phyloP scores from a whole-genome alignment of 2,329 filamentous ascomycete genomes.

The Cordyceps farinosa region DNA sequence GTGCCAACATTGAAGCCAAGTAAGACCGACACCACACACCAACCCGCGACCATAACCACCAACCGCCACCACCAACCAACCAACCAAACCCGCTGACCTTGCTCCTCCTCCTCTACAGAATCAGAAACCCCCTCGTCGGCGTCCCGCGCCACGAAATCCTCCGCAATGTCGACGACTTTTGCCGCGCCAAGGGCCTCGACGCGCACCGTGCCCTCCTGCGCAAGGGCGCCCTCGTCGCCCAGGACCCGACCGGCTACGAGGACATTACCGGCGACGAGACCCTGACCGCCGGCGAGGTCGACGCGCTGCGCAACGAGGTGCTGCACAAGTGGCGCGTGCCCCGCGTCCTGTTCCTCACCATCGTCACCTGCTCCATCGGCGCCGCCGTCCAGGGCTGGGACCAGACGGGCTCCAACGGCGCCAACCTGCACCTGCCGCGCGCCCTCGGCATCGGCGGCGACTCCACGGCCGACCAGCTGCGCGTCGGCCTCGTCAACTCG shows the following conservation, averaged over 20 bases:
- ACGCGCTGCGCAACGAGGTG: slow-evolving; percentile 57
- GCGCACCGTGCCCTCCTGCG: slow-evolving; percentile 57
- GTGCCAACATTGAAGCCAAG: slow-evolving; percentile 45
- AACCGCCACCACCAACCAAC: no score
- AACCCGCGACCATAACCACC: no score
- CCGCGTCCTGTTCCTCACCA: slow-evolving; percentile 60
- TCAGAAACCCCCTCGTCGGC: slow-evolving; percentile 49
- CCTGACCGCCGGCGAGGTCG: slow-evolving; percentile 57
- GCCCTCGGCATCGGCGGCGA: slow-evolving; percentile 43
- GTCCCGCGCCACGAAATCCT: slow-evolving; percentile 50
- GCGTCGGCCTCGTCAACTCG: slow-evolving; percentile 67
- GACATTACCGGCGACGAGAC: slow-evolving; percentile 53
- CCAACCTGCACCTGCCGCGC: slow-evolving; percentile 58
- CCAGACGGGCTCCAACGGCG: slow-evolving; percentile 61
- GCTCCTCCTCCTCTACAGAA: slow-evolving; percentile 26
- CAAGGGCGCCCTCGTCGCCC: slow-evolving; percentile 71
- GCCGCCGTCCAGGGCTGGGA: slow-evolving; percentile 71
- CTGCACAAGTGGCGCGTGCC: slow-evolving; percentile 67
- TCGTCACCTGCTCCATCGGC: slow-evolving; percentile 64
- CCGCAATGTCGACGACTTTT: slow-evolving; percentile 58
- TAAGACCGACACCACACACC: slow-evolving; percentile 24
- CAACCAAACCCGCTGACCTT: no score
- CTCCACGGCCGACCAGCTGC: slow-evolving; percentile 38
- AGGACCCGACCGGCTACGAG: slow-evolving; percentile 62
- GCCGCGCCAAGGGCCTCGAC: slow-evolving; percentile 53